Evolutionary conservation across 2,329 filamentous ascomycete genomes (phyloP).

Genomic region (Cladosporium austrohemisphaericum): DNA sequence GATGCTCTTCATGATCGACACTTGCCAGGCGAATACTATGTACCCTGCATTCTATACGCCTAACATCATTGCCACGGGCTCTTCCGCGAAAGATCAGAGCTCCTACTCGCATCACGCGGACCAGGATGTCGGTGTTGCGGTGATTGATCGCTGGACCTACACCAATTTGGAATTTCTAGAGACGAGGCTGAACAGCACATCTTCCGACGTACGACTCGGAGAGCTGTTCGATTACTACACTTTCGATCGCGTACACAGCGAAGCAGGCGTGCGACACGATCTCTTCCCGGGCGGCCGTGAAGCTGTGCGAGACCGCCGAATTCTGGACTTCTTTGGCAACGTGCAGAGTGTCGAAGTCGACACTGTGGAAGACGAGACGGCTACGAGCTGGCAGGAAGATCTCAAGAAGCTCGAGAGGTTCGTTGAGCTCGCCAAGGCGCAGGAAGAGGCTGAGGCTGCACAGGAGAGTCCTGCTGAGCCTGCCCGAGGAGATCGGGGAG

Average conservation of each 20-base stretch:
- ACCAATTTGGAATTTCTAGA: constrained; percentile 98
- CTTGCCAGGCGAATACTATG: constrained; percentile 99
- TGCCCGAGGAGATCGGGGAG: constrained; percentile 16
- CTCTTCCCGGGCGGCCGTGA: constrained; percentile 83
- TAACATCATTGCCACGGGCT: constrained; percentile 97
- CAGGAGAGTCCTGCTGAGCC: constrained; percentile 1
- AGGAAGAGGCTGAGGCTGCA: constrained; percentile 19
- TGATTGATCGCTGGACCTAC: constrained; percentile 98
- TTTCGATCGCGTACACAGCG: constrained; percentile 87
- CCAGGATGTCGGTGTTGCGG: constrained; percentile 94
- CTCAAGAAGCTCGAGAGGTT: constrained; percentile 66
- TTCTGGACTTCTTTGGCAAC: constrained; percentile 98
- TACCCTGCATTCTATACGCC: constrained; percentile 97
- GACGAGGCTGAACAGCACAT: constrained; percentile 78
- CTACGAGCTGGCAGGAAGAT: constrained; percentile 58
- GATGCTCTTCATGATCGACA: constrained; percentile 99
- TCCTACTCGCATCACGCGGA: constrained; percentile 98
- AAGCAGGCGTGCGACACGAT: constrained; percentile 90
- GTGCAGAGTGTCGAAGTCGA: constrained; percentile 90
- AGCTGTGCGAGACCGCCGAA: constrained; percentile 70
- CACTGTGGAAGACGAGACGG: constrained; percentile 46
- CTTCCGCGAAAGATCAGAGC: constrained; percentile 89
- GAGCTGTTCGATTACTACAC: constrained; percentile 97
- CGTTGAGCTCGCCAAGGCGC: constrained; percentile 40
- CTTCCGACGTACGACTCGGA: constrained; percentile 83